Base-by-base conservation (phyloP, 306 rosid genomes). In the Trichosanthes truncata region DNA sequence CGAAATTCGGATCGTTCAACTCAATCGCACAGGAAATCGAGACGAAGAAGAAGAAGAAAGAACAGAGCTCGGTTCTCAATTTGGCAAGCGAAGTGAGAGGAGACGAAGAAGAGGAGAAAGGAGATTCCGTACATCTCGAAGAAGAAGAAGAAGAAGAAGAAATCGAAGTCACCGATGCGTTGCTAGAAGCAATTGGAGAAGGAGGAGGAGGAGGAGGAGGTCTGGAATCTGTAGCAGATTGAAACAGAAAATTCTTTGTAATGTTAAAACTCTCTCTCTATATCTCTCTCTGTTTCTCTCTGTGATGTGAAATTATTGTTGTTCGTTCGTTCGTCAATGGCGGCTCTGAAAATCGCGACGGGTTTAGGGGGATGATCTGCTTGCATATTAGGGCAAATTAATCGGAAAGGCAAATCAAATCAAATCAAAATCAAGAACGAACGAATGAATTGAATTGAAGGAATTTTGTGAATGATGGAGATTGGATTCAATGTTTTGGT, bases 1-100 rank as follows among this genome's bases (percentile, higher is more conserved):
- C 88, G 74, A 87, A 87, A 77, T 85, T 87, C 60, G 88, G 88
- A 59, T 87, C 88, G n/a, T 85, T 87, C 84, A 84, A 87, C 69
- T 66, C 59, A 78, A 55, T 20, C 15, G 38, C 60, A 41, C 69
- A 60, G 62, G 36, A 26, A 41, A 14, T 51, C 2, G 77, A 66
- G n/a, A 33, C 40, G 77, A 73, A 48, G 48, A 72, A 52, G 82
- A 29, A 7, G 45, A 72, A 55, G 73, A 62, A 38, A 43, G 61
- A 78, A 45, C 36, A 74, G 46, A 35, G 23, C n/a, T 33, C 72
- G 72, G 23, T 35, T 33, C 45, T 65, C 6, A 20, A 65, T 35
- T 65, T 4, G 5, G 38, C 5, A 18, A 29, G 36, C 6, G 10
- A 21, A 68, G 18, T 4, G 33, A 38, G 76, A 69, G 76, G 0